Evolutionary conservation across 306 rosid genomes (phyloP), one percentile per base, ranked within the genome.

Genomic region (Benincasa hispida): DNA sequence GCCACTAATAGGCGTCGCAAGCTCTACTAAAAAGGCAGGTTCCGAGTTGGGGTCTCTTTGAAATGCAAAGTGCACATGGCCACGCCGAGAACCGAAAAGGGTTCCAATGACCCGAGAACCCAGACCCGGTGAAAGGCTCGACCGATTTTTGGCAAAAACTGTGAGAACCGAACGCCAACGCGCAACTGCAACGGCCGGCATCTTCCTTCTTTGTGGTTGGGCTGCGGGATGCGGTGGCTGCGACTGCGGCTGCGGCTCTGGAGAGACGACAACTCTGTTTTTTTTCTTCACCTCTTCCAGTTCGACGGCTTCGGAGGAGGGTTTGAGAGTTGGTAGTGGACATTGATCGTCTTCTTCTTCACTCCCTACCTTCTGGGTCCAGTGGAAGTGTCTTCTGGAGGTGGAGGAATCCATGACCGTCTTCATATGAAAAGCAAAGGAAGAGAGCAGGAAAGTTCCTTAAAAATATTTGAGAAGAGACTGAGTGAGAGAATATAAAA

Each of bases 301-400:
- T 9, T 86, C 74, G 65, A 90, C 79, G 60, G 92, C 79, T 61
- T 84, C 68, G 45, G 79, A 24, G 72, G 79, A 61, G 45, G 79
- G 54, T 10, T 54, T 75, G 67, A 60, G 55, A 12, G 55, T 19
- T 61, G 79, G 59, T 42, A 82, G 32, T 47, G 79, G 59, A 50
- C 80, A 72, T 66, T 55, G 73, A 59, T 87, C 41, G 6, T 91
- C 96, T 15, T 72, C 59, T 10, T 91, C 96, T 87, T 95, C 96
- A 57, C 81, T 85, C 30, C 90, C 96, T 25, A 95, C 99, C 74
- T 95, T 92, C 81, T 89, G 89, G 15, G 96, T 90, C 98, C 96
- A 90, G 88, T 89, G 96, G 87, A 92, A 92, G 87, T 95, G 99
- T 80, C 98, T 87, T 84, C 91, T 92, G 82, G 98, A 94, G 84